phyloP scores from a whole-genome alignment of 306 rosid species.

The Biancaea sappan region DNA sequence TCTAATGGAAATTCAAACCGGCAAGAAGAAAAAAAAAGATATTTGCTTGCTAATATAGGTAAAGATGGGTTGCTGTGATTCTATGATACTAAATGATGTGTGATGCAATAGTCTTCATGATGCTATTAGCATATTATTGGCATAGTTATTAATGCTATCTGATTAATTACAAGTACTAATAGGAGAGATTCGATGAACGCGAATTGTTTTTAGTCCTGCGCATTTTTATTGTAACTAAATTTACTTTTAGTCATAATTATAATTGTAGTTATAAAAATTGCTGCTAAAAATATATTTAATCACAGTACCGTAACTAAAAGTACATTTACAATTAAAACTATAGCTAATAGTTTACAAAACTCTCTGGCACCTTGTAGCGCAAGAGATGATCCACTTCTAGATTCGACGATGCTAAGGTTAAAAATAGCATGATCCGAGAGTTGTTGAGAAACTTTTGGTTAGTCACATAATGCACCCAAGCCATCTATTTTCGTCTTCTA shows the following conservation, averaged over 20 bases:
- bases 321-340: too few relatives aligned
- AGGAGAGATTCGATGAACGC: neutral
- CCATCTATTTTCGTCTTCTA: conserved; percentile 22
- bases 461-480: conserved; percentile 23
- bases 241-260: too few relatives aligned
- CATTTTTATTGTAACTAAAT: too few relatives aligned
- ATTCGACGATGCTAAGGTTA: conserved; percentile 20
- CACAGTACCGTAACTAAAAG: too few relatives aligned
- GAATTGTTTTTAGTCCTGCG: too few relatives aligned
- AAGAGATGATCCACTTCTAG: too few relatives aligned
- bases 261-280: too few relatives aligned
- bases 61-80: conserved; percentile 3
- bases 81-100: conserved; percentile 18
- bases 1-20: too few relatives aligned
- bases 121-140: conserved; percentile 6
- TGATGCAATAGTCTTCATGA: conserved; percentile 29
- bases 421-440: conserved; percentile 27
- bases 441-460: conserved; percentile 26
- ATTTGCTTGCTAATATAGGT: conserved; percentile 25
- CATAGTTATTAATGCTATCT: conserved; percentile 29
- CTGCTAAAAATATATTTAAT: too few relatives aligned
- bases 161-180: conserved; percentile 22
- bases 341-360: too few relatives aligned
- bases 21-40: neutral
- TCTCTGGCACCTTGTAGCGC: too few relatives aligned